Percentiles rank a stretch among this genome's conserved stretches.
phyloP scores from a whole-genome alignment of 805 yeast genomes.

The Metschnikowia kunwiensis region DNA sequence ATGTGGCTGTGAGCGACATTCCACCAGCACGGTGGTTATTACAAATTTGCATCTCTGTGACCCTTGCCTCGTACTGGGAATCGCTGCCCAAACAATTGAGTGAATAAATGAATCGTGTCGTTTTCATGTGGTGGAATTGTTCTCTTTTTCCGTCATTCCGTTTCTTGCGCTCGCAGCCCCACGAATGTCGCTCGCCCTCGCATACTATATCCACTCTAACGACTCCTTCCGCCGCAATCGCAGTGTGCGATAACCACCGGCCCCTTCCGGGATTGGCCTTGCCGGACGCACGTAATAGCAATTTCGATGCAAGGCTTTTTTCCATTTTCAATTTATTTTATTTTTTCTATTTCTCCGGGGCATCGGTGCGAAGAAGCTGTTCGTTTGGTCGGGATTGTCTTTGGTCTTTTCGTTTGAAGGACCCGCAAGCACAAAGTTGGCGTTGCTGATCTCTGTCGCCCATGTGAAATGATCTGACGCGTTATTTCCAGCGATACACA shows the following conservation, averaged over 20 bases:
- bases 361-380: neutral
- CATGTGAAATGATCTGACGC: no score
- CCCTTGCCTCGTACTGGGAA: neutral
- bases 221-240: neutral
- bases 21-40: neutral
- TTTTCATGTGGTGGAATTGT: neutral
- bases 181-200: conserved; percentile 1
- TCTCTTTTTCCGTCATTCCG: neutral
- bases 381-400: no score
- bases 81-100: neutral
- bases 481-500: no score
- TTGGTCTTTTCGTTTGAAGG: no score
- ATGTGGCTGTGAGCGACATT: neutral
- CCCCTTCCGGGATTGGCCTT: neutral
- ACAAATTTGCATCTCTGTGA: no score
- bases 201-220: no score
- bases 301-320: neutral
- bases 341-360: no score
- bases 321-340: no score
- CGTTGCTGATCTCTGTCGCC: no score
- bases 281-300: neutral
- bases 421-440: no score
- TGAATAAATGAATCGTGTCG: neutral
- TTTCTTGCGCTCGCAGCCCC: neutral
- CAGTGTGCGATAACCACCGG: neutral